Evolutionary conservation across 1,284 basidiomycete species (phyloP).

Genomic region (Pascua sp.): DNA sequence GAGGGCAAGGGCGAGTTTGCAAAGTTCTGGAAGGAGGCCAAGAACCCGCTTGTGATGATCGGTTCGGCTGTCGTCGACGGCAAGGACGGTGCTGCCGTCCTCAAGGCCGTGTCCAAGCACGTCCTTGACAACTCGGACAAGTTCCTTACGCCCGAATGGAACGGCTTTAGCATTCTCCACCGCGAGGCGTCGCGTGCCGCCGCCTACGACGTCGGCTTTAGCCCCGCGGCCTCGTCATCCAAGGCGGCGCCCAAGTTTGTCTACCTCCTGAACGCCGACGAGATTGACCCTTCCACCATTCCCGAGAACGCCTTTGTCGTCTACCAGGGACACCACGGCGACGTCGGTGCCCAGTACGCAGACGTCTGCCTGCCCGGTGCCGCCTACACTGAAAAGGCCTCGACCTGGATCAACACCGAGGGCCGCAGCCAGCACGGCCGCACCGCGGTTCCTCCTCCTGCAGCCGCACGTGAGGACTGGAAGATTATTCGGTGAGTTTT

Average conservation of each 20-base stretch:
- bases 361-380: conserved; percentile 91
- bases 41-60: conserved; percentile 90
- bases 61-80: conserved; percentile 86
- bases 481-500: conserved; percentile 80
- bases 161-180: conserved; percentile 90
- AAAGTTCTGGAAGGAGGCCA: conserved; percentile 82
- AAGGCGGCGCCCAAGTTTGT: conserved; percentile 86
- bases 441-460: conserved; percentile 90
- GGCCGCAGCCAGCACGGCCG: conserved; percentile 88
- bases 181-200: conserved; percentile 86
- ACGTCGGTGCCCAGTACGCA: conserved; percentile 91
- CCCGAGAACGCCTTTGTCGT: conserved; percentile 94
- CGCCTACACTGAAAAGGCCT: conserved; percentile 94
- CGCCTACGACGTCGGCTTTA: conserved; percentile 92
- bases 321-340: conserved; percentile 98
- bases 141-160: conserved; percentile 87
- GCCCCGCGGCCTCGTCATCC: conserved; percentile 73
- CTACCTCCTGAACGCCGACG: conserved; percentile 95
- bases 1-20: conserved; percentile 65
- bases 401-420: conserved; percentile 97
- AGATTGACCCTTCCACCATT: conserved; percentile 84
- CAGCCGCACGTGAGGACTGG: conserved; percentile 95
- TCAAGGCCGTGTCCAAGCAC: conserved; percentile 73
- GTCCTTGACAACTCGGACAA: conserved; percentile 72
- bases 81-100: conserved; percentile 75